Conservation (phyloP, 768 basidiomycete genomes). For the Lactarius deliciosus region DNA sequence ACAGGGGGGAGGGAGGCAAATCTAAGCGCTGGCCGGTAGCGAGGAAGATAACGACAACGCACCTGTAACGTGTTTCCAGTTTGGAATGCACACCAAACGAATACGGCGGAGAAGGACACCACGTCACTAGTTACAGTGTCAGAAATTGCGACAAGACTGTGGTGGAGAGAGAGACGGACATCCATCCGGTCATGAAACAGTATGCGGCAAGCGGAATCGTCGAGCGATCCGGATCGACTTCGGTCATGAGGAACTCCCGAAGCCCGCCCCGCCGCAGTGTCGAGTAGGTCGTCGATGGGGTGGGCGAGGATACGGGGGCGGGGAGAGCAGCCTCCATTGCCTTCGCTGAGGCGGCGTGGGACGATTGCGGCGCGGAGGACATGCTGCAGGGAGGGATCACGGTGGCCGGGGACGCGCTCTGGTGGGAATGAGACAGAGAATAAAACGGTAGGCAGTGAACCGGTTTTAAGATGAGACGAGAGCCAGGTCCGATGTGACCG, state of each 20-base stretch:
- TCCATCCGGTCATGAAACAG: slow-evolving; percentile 79
- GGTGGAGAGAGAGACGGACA: slow-evolving; percentile 46
- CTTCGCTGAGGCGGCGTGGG: slow-evolving; percentile 3
- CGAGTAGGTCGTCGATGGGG: background rate
- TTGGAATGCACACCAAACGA: slow-evolving; percentile 85
- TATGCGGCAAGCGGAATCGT: slow-evolving; percentile 59
- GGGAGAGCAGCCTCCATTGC: slow-evolving; percentile 18
- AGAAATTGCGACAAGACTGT: background rate
- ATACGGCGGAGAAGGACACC: slow-evolving; percentile 74
- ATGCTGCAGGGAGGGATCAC: background rate
- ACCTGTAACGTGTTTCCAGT: slow-evolving; percentile 77
- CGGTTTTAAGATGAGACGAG: background rate
- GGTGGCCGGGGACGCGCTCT: background rate
- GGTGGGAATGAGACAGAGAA: background rate
- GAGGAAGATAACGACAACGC: slow-evolving; percentile 25
- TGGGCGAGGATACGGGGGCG: slow-evolving; percentile 9
- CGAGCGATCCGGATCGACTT: slow-evolving; percentile 53
- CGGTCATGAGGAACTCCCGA: slow-evolving; percentile 36
- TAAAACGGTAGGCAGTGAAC: background rate
- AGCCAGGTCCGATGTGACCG: background rate
- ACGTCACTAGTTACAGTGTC: slow-evolving; percentile 49
- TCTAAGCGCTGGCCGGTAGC: slow-evolving; percentile 1
- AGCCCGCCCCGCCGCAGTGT: slow-evolving; percentile 30
- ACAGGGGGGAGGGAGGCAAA: slow-evolving; percentile 7
- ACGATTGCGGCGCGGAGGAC: background rate